Evolutionary conservation across 1,284 basidiomycete genomes (phyloP).

Genomic region (Pseudozyma tsukubaensis): DNA sequence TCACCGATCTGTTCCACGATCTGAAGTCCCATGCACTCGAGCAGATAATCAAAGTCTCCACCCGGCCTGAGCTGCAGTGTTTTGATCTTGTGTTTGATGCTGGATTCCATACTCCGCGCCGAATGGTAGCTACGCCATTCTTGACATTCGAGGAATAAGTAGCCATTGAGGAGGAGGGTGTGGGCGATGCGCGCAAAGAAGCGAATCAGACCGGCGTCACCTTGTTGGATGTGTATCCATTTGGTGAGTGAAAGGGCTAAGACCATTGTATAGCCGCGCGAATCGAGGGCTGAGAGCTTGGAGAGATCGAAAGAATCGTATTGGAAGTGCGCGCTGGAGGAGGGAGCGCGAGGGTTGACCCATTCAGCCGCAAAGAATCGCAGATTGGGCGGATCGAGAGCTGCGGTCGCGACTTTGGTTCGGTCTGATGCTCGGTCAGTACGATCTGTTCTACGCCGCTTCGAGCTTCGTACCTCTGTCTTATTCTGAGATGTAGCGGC

Average conservation of each 20-base stretch:
- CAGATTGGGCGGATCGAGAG: constrained; percentile 7
- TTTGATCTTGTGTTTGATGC: constrained; percentile 24
- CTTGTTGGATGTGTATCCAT: constrained; percentile 49
- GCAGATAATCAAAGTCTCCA: constrained; percentile 38
- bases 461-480: neutral
- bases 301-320: neutral
- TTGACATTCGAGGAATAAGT: constrained; percentile 33
- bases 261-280: constrained; percentile 11
- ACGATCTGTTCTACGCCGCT: neutral
- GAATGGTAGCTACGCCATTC: constrained; percentile 40
- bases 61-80: constrained; percentile 29
- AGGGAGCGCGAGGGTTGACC: constrained; percentile 8
- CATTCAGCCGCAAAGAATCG: constrained; percentile 27
- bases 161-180: constrained; percentile 14
- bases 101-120: constrained; percentile 15
- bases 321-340: neutral
- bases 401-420: neutral
- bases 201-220: constrained; percentile 21
- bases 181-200: constrained; percentile 27
- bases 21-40: constrained; percentile 17
- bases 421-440: neutral
- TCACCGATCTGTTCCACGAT: constrained; percentile 10
- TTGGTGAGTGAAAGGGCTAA: constrained; percentile 47
- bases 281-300: neutral
- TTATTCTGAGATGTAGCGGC: neutral